Evolutionary conservation across 495 filamentous ascomycete genomes (phyloP).

Genomic region (Halenospora varia): DNA sequence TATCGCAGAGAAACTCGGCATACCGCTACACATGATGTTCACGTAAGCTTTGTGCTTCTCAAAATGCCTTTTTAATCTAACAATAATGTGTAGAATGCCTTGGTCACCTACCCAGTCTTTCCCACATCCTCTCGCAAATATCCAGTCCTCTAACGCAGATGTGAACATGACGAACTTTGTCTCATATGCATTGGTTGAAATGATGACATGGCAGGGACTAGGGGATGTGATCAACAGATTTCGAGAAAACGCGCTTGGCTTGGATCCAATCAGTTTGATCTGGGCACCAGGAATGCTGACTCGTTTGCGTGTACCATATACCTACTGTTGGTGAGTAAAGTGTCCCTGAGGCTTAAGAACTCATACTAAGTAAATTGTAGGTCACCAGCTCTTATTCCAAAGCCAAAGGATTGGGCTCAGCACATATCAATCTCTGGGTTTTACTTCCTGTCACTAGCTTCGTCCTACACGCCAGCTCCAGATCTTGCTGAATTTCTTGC

Average conservation of each 20-base stretch:
- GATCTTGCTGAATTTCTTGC: slow-evolving; percentile 62
- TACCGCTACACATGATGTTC: slow-evolving; percentile 80
- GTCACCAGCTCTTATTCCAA: slow-evolving; percentile 74
- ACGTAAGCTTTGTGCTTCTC: slow-evolving; percentile 43
- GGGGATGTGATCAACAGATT: slow-evolving; percentile 75
- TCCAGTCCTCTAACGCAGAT: slow-evolving; percentile 48
- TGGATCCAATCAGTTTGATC: slow-evolving; percentile 63
- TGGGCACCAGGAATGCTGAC: slow-evolving; percentile 63
- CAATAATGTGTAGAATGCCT: slow-evolving; percentile 46
- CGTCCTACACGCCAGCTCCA: slow-evolving; percentile 57
- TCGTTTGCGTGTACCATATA: slow-evolving; percentile 66
- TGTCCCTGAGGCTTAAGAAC: neutral
- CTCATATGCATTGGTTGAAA: slow-evolving; percentile 70
- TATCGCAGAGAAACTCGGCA: slow-evolving; percentile 74
- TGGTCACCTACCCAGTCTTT: slow-evolving; percentile 50
- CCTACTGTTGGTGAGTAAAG: slow-evolving; percentile 64
- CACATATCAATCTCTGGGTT: slow-evolving; percentile 73
- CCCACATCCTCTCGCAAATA: slow-evolving; percentile 53
- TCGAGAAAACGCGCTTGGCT: slow-evolving; percentile 56
- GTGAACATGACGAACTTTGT: slow-evolving; percentile 63
- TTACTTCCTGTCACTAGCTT: slow-evolving; percentile 63
- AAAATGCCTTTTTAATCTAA: slow-evolving; percentile 17
- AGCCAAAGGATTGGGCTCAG: slow-evolving; percentile 70
- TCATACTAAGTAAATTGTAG: slow-evolving; percentile 22
- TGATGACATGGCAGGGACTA: slow-evolving; percentile 78